Conservation (phyloP, 192 early-diverging fungal genomes). For the Entomortierella beljakovae region DNA sequence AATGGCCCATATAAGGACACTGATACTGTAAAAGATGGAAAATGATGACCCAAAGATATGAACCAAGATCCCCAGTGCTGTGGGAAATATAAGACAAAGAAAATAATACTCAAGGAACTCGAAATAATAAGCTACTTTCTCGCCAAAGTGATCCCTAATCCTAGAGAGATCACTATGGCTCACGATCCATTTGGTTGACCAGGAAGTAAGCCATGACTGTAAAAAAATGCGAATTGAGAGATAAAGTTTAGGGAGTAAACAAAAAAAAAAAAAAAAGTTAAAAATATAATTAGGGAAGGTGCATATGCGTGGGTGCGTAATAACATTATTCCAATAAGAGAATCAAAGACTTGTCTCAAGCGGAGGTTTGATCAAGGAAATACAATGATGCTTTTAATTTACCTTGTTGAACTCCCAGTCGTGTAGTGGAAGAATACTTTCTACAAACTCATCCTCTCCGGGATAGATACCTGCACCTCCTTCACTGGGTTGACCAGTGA, state of each 20-base stretch:
- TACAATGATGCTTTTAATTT: neutral
- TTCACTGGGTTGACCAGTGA: slow-evolving; percentile 64
- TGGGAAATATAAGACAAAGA: slow-evolving; percentile 75
- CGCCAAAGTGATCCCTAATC: slow-evolving; percentile 89
- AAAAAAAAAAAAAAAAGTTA: neutral
- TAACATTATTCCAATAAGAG: slow-evolving; percentile 12
- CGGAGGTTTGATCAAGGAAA: neutral
- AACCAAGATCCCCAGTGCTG: slow-evolving; percentile 70
- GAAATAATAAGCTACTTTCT: slow-evolving; percentile 91
- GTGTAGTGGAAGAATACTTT: slow-evolving; percentile 81
- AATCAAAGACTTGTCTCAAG: neutral
- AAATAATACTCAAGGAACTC: slow-evolving; percentile 93
- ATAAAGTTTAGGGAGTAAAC: too few relatives aligned
- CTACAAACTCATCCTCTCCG: slow-evolving; percentile 61
- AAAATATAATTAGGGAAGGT: neutral
- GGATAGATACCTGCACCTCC: slow-evolving; percentile 73
- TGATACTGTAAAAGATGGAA: slow-evolving; percentile 70
- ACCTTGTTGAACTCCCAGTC: slow-evolving; percentile 82
- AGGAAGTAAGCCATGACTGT: slow-evolving; percentile 82
- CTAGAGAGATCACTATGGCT: slow-evolving; percentile 72
- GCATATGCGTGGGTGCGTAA: slow-evolving; percentile 3
- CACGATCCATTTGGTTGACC: slow-evolving; percentile 87
- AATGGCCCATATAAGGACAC: slow-evolving; percentile 75
- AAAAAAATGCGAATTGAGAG: neutral
- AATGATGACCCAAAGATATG: slow-evolving; percentile 66